Evolutionary conservation across 2,329 filamentous ascomycete species (phyloP), one percentile per base, ranked within the genome.

Genomic region (Falciphora oryzae): DNA sequence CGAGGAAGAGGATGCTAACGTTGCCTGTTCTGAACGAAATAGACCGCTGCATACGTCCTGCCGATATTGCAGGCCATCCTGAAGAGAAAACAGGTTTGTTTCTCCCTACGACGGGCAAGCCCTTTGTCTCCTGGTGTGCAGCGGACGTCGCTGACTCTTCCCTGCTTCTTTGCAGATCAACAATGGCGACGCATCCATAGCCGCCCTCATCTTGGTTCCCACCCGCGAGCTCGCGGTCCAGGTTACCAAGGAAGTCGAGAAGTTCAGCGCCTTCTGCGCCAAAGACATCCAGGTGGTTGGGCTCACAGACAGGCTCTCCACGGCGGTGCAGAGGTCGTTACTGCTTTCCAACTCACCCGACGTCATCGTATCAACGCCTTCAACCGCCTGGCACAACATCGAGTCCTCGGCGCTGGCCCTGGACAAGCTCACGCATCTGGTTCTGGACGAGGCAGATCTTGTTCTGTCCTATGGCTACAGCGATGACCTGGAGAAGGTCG

Each of bases 161-260:
- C 27, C 27, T 63, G 14, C 28, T 29, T 16, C 38, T 29, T 50
- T 59, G 25, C 31, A 87, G 80, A 79, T 80, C 63, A 80, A 84
- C 64, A 73, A 81, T 13, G 74, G 78, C 1, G 78, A 83, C 59
- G 22, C 56, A 35, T 81, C 76, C 64, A 93, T 87, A 4, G 86
- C 90, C 3, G 89, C 88, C n/a, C 85, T 99, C 27, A 90, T 99
- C 65, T 88, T 99, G 18, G 93, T 98, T 1, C 95, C 95, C 2
- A 98, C 95, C 4, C 89, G 92, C 75, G 95, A 99, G 77, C 88
- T 99, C 64, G 94, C 94, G 67, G 90, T 94, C 66, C 95, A 99
- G 76, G 92, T 98, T 61, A 85, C 88, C 70, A 93, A 91, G 74
- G 85, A 88, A 16, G 85, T 96, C 68, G 87, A 91, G 67, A 83